phyloP scores from a whole-genome alignment of 805 yeast species.

The Jamesozyma spencerorum region DNA sequence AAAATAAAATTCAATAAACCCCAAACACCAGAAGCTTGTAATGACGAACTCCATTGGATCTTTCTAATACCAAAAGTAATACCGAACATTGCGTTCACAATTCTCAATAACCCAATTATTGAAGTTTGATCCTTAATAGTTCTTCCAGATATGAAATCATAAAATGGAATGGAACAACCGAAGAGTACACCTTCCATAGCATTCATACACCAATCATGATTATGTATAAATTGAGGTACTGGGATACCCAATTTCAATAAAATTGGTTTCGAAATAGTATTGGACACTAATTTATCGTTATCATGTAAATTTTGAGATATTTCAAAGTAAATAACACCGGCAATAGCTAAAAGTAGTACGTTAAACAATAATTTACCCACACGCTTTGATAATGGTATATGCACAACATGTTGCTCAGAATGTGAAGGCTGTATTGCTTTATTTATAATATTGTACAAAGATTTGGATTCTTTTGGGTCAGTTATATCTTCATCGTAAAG shows the following conservation, averaged over 20 bases:
- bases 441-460: conserved; percentile 1
- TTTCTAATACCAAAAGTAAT: conserved; percentile 61
- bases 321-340: conserved; percentile 47
- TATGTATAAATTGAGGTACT: neutral
- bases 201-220: conserved; percentile 21
- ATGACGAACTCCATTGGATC: conserved; percentile 56
- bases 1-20: conserved; percentile 51
- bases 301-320: conserved; percentile 45
- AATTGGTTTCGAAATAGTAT: conserved; percentile 34
- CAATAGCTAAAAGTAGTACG: conserved; percentile 28
- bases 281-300: conserved; percentile 37
- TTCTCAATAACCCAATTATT: conserved; percentile 14
- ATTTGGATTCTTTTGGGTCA: conserved; percentile 4
- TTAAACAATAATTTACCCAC: conserved; percentile 10
- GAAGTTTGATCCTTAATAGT: conserved; percentile 6
- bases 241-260: conserved; percentile 11
- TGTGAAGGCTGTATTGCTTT: neutral
- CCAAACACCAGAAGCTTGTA: conserved; percentile 60
- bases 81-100: conserved; percentile 53
- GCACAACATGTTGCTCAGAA: neutral
- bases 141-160: conserved; percentile 21
- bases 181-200: conserved; percentile 49
- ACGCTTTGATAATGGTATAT: neutral
- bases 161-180: conserved; percentile 44
- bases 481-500: conserved; percentile 38